phyloP scores from a whole-genome alignment of 1,139 yeast genomes.

The Candida buenavistaensis region DNA sequence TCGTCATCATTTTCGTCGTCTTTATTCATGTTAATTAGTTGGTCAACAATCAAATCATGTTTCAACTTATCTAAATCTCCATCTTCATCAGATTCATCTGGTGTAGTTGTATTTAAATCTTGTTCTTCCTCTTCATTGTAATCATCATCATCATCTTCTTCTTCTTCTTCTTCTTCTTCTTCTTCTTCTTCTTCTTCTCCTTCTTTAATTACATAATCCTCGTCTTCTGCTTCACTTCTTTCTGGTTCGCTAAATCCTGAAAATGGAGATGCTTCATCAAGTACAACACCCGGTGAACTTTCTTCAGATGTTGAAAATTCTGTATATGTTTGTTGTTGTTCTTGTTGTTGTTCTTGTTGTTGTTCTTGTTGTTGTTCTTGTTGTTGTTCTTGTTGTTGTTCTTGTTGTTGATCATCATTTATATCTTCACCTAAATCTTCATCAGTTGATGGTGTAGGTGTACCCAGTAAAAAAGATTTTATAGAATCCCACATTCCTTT shows the following conservation, averaged over 20 bases:
- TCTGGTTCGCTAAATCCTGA: slow-evolving; percentile 23
- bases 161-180: slow-evolving; percentile 18
- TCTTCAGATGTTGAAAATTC: slow-evolving; percentile 9
- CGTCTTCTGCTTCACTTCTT: slow-evolving; percentile 24
- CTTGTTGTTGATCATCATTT: slow-evolving; percentile 4
- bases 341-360: slow-evolving; percentile 14
- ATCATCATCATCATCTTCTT: slow-evolving; percentile 14
- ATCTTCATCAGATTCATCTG: slow-evolving; percentile 16
- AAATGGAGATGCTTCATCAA: slow-evolving; percentile 18
- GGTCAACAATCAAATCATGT: slow-evolving; percentile 34
- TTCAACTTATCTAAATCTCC: slow-evolving; percentile 35
- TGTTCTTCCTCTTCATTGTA: slow-evolving; percentile 21
- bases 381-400: slow-evolving; percentile 16
- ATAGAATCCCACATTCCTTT: slow-evolving; percentile 10
- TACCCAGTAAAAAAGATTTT: slow-evolving; percentile 6
- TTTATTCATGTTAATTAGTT: slow-evolving; percentile 18
- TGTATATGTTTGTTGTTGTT: no score
- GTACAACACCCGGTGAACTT: slow-evolving; percentile 13
- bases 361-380: slow-evolving; percentile 15
- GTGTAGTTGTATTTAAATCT: slow-evolving; percentile 1
- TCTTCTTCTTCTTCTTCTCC: slow-evolving; percentile 12
- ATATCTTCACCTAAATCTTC: slow-evolving; percentile 15
- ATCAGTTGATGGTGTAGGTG: slow-evolving; percentile 10
- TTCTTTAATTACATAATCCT: slow-evolving; percentile 16
- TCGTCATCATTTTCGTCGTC: slow-evolving; percentile 19